Percentiles rank a stretch among this genome's conserved stretches.
Evolutionary conservation across 345 rosid genomes (phyloP).

Genomic region (Tarenaya hassleriana): DNA sequence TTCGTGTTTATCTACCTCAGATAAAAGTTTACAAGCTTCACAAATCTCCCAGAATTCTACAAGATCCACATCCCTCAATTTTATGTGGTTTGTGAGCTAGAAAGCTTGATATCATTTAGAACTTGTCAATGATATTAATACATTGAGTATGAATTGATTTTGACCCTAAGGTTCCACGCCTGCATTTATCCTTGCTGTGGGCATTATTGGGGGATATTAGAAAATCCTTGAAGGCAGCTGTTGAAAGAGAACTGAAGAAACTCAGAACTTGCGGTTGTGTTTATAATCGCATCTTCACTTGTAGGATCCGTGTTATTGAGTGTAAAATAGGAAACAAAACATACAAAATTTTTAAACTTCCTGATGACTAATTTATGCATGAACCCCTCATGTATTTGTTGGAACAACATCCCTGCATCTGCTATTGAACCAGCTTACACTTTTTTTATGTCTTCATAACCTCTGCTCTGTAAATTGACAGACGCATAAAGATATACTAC

Average conservation of each 20-base stretch:
- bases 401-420: too few relatives aligned
- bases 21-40: slow-evolving; percentile 85
- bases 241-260: slow-evolving; percentile 45
- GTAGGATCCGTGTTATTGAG: slow-evolving; percentile 61
- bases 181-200: slow-evolving; percentile 90
- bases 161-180: slow-evolving; percentile 66
- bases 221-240: slow-evolving; percentile 40
- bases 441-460: too few relatives aligned
- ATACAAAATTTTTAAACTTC: slow-evolving; percentile 52
- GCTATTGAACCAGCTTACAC: too few relatives aligned
- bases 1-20: slow-evolving; percentile 29
- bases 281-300: slow-evolving; percentile 41
- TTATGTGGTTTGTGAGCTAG: not conserved
- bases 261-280: slow-evolving; percentile 27
- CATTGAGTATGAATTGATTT: slow-evolving; percentile 7
- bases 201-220: slow-evolving; percentile 52
- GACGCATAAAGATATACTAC: too few relatives aligned
- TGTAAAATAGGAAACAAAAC: slow-evolving; percentile 66
- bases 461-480: too few relatives aligned
- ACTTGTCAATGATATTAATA: slow-evolving; percentile 7
- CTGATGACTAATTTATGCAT: slow-evolving; percentile 31
- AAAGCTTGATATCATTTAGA: not conserved
- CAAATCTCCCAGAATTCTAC: slow-evolving; percentile 86
- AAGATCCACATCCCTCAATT: slow-evolving; percentile 37
- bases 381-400: not conserved